phyloP scores from a whole-genome alignment of 768 basidiomycete species.

The Tricholoma saponaceum region DNA sequence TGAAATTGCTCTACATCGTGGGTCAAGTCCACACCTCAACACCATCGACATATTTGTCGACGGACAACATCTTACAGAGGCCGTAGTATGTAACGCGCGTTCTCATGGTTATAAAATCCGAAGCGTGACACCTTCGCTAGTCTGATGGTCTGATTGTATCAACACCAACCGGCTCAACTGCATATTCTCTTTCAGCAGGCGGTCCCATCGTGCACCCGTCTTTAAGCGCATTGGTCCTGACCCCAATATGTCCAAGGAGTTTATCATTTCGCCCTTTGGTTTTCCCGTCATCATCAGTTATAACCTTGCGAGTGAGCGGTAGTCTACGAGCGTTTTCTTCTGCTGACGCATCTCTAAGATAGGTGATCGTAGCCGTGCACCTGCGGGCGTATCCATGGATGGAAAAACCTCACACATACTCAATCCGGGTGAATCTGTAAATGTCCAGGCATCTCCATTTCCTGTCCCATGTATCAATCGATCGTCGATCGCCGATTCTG shows the following conservation, averaged over 20 bases:
- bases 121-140: constrained; percentile 32
- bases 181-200: constrained; percentile 92
- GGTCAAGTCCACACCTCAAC: constrained; percentile 86
- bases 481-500: constrained; percentile 64
- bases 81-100: constrained; percentile 61
- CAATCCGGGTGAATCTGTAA: constrained; percentile 80
- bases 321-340: constrained; percentile 2
- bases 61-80: constrained; percentile 92
- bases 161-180: constrained; percentile 95
- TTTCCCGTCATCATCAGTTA: constrained; percentile 76
- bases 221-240: constrained; percentile 83
- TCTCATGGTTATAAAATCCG: constrained; percentile 1
- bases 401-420: constrained; percentile 82
- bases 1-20: constrained; percentile 89
- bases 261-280: constrained; percentile 90
- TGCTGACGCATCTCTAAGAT: constrained; percentile 45
- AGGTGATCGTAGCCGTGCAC: constrained; percentile 77
- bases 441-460: constrained; percentile 78
- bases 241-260: constrained; percentile 94
- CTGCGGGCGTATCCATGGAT: constrained; percentile 91
- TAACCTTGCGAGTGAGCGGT: constrained; percentile 63
- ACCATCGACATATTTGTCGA: constrained; percentile 94
- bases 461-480: constrained; percentile 93
- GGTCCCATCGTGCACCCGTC: constrained; percentile 96
- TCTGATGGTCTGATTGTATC: constrained; percentile 93